phyloP scores from a whole-genome alignment of 73 alveolate genomes.

The Uronychia setigera region DNA sequence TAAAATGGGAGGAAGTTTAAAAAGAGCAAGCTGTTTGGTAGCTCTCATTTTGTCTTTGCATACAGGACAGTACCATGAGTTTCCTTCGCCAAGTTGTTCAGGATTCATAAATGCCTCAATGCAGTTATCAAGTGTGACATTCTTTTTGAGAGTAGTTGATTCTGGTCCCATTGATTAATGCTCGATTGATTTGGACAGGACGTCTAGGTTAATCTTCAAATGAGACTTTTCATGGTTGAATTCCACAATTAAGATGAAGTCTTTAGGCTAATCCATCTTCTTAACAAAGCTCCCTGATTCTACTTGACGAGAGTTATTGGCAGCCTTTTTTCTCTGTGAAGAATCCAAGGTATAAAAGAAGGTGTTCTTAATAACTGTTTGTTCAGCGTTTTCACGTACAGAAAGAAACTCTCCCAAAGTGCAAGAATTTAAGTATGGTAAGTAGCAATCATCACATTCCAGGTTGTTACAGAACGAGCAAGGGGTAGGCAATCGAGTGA shows the following conservation, averaged over 20 bases:
- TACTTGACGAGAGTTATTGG: background rate
- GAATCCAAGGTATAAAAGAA: background rate
- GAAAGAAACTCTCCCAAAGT: background rate
- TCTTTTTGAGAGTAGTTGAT: constrained; percentile 15
- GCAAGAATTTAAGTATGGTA: background rate
- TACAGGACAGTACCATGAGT: constrained; percentile 77
- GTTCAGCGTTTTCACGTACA: background rate
- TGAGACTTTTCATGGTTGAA: constrained; percentile 6
- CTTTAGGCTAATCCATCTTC: background rate
- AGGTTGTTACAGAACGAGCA: background rate
- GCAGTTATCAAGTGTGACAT: constrained; percentile 67
- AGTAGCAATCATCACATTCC: background rate
- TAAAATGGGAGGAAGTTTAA: constrained; percentile 71
- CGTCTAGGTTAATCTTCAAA: background rate
- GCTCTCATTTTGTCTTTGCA: constrained; percentile 78
- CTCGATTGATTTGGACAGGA: background rate
- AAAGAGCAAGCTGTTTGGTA: constrained; percentile 66
- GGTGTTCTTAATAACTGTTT: background rate
- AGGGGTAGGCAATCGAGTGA: background rate
- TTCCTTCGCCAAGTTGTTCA: constrained; percentile 71
- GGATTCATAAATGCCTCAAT: constrained; percentile 76
- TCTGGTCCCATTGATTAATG: background rate
- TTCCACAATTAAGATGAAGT: constrained; percentile 13
- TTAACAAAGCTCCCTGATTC: background rate
- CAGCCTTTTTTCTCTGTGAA: background rate